phyloP scores from a whole-genome alignment of 2,329 filamentous ascomycete species.

The Microdochium nivale region DNA sequence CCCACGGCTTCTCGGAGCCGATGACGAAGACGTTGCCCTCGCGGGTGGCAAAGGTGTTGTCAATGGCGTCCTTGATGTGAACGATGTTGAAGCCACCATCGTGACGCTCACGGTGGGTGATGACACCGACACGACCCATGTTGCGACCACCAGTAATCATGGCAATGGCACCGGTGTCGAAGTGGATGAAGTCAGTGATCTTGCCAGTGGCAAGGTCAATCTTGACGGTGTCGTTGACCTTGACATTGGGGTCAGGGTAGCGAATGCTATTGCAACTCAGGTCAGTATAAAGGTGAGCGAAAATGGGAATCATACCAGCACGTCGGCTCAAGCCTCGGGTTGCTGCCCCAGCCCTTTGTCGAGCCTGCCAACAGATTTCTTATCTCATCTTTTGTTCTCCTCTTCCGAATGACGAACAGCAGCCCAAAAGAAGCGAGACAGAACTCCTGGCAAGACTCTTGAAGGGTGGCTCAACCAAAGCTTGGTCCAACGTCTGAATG shows the following conservation, averaged over 20 bases:
- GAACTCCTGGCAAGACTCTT: conserved; percentile 16
- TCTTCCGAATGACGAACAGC: conserved; percentile 1
- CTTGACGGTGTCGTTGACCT: conserved; percentile 99
- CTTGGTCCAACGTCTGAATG: conserved; percentile 99
- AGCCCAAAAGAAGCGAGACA: conserved; percentile 6
- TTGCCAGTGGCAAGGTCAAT: conserved; percentile 95
- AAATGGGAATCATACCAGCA: conserved; percentile 40
- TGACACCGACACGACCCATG: conserved; percentile 99
- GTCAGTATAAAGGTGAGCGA: conserved; percentile 9
- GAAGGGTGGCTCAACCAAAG: conserved; percentile 64
- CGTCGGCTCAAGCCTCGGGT: conserved; percentile 35
- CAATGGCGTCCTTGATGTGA: conserved; percentile 99
- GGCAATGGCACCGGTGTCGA: conserved; percentile 95
- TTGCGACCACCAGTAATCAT: conserved; percentile 99
- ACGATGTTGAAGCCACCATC: conserved; percentile 99
- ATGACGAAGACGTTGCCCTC: conserved; percentile 99
- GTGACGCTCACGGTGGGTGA: conserved; percentile 99
- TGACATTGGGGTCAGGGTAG: conserved; percentile 96
- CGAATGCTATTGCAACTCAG: conserved; percentile 64
- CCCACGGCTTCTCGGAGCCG: conserved; percentile 96
- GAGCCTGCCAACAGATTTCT: conserved; percentile 4
- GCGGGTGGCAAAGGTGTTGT: conserved; percentile 99
- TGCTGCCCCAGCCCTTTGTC: conserved; percentile 6
- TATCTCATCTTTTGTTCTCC: neutral
- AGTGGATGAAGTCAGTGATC: conserved; percentile 96